Evolutionary conservation across 306 rosid species (phyloP).

Genomic region (Acacia crassicarpa): DNA sequence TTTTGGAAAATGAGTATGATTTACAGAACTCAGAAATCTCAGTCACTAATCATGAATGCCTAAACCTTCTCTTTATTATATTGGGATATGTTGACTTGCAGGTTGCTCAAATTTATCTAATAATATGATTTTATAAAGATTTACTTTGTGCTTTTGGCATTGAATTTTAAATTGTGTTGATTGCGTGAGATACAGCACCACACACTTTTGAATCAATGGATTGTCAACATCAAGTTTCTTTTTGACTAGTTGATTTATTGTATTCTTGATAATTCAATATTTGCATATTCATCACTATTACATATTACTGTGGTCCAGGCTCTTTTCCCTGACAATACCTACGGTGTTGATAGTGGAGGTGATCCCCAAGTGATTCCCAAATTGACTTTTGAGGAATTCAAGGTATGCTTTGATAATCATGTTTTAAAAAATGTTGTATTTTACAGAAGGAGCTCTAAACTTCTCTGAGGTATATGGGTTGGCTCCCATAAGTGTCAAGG

Average conservation of each 20-base stretch:
- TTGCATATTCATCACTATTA: background rate
- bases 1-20: conserved; percentile 1
- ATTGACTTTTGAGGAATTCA: conserved; percentile 82
- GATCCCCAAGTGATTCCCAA: conserved; percentile 92
- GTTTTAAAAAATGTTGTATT: background rate
- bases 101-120: background rate
- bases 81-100: background rate
- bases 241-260: background rate
- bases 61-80: conserved; percentile 3
- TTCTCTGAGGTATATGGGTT: background rate
- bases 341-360: conserved; percentile 98
- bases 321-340: conserved; percentile 92
- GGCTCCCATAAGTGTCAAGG: background rate
- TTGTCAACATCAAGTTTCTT: conserved; percentile 9
- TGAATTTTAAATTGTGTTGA: background rate
- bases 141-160: background rate
- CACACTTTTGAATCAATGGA: conserved; percentile 9
- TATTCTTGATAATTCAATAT: background rate
- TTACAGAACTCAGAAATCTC: conserved; percentile 5
- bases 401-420: conserved; percentile 56
- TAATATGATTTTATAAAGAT: background rate
- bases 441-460: background rate
- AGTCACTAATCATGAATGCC: background rate
- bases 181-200: background rate
- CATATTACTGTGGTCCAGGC: conserved; percentile 54